Conservation (phyloP, 2,329 filamentous ascomycete genomes). For the Penicillium sp. region DNA sequence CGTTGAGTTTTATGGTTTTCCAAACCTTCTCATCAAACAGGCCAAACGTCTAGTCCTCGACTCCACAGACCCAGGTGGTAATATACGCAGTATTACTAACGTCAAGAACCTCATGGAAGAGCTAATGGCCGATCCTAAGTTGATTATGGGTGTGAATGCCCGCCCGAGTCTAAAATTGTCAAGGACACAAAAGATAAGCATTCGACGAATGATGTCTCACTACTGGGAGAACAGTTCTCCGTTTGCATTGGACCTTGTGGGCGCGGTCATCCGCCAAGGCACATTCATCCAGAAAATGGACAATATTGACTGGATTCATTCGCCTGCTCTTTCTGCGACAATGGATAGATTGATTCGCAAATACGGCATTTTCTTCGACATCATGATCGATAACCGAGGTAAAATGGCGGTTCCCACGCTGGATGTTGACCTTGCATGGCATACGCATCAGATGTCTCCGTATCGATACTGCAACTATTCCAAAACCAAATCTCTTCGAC, state of each 20-base stretch:
- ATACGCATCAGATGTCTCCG: constrained; percentile 73
- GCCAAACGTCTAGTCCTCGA: background rate
- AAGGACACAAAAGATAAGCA: constrained; percentile 25
- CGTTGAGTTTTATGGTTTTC: background rate
- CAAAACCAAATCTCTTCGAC: constrained; percentile 32
- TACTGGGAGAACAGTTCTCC: constrained; percentile 41
- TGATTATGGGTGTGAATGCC: constrained; percentile 42
- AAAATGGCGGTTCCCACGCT: constrained; percentile 34
- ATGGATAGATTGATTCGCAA: constrained; percentile 61
- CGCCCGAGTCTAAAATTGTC: background rate
- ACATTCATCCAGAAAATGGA: constrained; percentile 60
- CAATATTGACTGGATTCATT: constrained; percentile 73
- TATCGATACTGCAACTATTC: constrained; percentile 60
- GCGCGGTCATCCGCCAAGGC: constrained; percentile 42
- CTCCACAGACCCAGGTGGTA: background rate
- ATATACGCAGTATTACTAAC: background rate
- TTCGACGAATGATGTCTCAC: constrained; percentile 41
- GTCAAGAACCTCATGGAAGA: constrained; percentile 40
- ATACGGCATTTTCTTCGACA: constrained; percentile 44
- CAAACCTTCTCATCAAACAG: background rate
- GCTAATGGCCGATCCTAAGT: constrained; percentile 35
- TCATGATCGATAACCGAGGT: constrained; percentile 34
- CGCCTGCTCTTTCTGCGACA: constrained; percentile 59
- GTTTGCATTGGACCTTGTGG: constrained; percentile 39
- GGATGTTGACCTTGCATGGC: constrained; percentile 43